phyloP scores from a whole-genome alignment of 192 early-diverging fungal genomes.

The Diversispora eburnea region DNA sequence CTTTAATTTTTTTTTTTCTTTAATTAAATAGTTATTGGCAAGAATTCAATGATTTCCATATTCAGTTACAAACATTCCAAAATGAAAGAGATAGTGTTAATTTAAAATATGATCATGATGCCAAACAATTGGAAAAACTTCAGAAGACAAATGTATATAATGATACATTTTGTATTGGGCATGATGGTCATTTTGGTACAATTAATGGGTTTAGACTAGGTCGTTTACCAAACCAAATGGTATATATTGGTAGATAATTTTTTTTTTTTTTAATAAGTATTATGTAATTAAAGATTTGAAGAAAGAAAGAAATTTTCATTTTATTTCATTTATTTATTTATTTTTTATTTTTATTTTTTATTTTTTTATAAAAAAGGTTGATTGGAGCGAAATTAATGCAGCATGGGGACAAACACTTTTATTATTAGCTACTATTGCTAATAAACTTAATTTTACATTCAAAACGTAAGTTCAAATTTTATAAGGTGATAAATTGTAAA shows the following conservation, averaged over 20 bases:
- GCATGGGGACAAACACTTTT: conserved; percentile 89
- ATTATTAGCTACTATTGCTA: conserved; percentile 82
- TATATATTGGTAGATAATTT: conserved; percentile 29
- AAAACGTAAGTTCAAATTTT: conserved; percentile 45
- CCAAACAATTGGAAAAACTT: conserved; percentile 73
- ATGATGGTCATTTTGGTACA: conserved; percentile 82
- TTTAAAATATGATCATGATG: conserved; percentile 71
- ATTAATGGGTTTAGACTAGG: conserved; percentile 95
- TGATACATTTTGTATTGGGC: conserved; percentile 87
- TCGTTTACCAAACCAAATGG: conserved; percentile 66
- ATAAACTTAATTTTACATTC: conserved; percentile 80
- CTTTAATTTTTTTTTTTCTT: neutral
- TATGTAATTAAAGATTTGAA: neutral
- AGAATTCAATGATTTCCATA: conserved; percentile 70
- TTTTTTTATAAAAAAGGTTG: conserved; percentile 59
- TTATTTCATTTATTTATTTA: neutral
- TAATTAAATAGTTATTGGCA: conserved; percentile 52
- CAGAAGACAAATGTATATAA: conserved; percentile 94
- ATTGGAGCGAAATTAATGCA: conserved; percentile 96
- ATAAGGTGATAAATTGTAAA: neutral
- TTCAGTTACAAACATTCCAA: conserved; percentile 59
- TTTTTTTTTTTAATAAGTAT: neutral
- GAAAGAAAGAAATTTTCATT: neutral
- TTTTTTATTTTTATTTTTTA: conserved; percentile 15
- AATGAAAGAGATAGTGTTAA: conserved; percentile 78